These are phyloP conservation scores for Cercis canadensis DNA, from an alignment of 306 rosid genomes.

Conservation along the genomic window DNA sequence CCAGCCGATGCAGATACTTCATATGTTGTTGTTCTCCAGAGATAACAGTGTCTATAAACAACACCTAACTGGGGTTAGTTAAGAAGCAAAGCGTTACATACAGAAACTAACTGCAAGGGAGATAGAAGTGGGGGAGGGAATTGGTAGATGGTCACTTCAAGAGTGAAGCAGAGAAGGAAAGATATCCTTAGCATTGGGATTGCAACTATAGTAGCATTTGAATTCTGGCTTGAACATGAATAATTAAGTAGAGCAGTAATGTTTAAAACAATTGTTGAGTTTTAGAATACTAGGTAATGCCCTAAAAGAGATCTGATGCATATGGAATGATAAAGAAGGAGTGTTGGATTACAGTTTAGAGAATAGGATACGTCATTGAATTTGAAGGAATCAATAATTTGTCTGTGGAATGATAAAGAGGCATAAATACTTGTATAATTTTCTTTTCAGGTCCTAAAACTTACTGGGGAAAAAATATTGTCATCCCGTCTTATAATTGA, in stretches of 20 bases:
- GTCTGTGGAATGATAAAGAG: conserved; percentile 12
- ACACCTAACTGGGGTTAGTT: not conserved
- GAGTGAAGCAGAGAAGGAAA: conserved; percentile 7
- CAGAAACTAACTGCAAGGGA: not conserved
- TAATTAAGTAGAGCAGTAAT: conserved; percentile 4
- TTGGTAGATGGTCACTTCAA: not conserved
- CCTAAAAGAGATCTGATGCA: not conserved
- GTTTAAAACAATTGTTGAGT: not conserved
- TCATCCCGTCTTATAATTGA: conserved; percentile 82
- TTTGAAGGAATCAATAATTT: not conserved
- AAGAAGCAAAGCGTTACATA: conserved; percentile 4
- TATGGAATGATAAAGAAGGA: too few species aligned
- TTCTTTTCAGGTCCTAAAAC: conserved; percentile 62
- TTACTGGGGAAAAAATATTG: conserved; percentile 65
- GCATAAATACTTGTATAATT: conserved; percentile 8
- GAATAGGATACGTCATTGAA: not conserved
- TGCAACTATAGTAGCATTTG: not conserved
- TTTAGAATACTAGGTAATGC: not conserved
- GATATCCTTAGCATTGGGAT: conserved; percentile 3
- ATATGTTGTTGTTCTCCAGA: not conserved
- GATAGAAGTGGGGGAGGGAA: not conserved
- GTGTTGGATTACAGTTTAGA: not conserved
- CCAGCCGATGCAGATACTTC: not conserved
- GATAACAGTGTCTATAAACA: not conserved
- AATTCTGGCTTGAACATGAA: conserved; percentile 1